Percentiles rank a stretch among this genome's conserved stretches.
Evolutionary conservation across 139 green algal species (phyloP).

Genomic region (Chlamydomonas incerta): DNA sequence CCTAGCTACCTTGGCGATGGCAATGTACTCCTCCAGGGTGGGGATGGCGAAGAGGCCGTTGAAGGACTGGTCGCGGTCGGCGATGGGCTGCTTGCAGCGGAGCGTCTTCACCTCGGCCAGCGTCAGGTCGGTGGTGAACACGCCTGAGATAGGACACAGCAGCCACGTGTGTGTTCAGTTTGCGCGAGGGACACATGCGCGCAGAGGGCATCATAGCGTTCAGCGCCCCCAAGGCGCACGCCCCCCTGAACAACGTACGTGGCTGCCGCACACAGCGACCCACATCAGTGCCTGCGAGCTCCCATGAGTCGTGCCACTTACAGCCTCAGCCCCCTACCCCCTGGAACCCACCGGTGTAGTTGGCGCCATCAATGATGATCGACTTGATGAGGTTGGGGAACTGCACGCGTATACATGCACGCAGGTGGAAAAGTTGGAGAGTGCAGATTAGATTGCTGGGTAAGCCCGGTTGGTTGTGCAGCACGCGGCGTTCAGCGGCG

Average conservation of each 20-base stretch:
- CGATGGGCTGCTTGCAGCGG: constrained; percentile 44
- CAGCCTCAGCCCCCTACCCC: too few relatives aligned
- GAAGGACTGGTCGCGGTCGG: constrained; percentile 47
- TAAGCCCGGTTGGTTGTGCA: too few relatives aligned
- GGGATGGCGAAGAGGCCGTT: constrained; percentile 44
- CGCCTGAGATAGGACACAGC: not conserved
- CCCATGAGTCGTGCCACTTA: too few relatives aligned
- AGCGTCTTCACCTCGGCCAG: constrained; percentile 67
- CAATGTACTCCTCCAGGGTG: constrained; percentile 47
- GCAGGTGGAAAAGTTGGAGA: too few relatives aligned
- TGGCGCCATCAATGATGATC: constrained; percentile 54
- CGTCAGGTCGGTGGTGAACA: constrained; percentile 70
- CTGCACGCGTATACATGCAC: not conserved
- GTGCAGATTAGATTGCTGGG: too few relatives aligned
- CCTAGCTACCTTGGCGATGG: constrained; percentile 2
- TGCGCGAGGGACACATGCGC: too few relatives aligned
- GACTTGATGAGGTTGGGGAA: constrained; percentile 41
- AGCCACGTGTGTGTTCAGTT: not conserved
- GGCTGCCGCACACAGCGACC: too few relatives aligned
- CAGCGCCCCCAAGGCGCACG: too few relatives aligned
- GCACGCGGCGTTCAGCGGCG: too few relatives aligned
- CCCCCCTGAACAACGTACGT: not conserved
- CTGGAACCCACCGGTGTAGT: constrained; percentile 19
- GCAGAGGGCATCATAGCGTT: too few relatives aligned
- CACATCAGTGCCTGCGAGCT: too few relatives aligned